Base-by-base conservation (phyloP, 83 land plant genomes). In the Diphasiastrum complanatum region DNA sequence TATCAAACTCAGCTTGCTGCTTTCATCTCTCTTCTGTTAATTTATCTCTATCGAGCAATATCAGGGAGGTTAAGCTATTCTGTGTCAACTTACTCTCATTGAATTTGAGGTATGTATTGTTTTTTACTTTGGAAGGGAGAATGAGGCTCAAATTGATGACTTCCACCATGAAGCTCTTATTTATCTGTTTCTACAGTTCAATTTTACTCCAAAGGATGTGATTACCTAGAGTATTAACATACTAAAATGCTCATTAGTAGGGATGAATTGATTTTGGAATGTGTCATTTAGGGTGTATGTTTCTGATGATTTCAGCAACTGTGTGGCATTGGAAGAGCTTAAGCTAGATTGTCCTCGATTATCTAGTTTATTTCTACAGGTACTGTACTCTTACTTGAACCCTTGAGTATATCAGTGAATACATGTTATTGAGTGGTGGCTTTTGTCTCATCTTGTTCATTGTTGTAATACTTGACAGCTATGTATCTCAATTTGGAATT, bases 291-390 rank as follows among this genome's bases (percentile, higher is more conserved):
- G 14, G 12, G 14, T 38, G 8, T 38, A 14, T 8, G 12, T 38
- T 38, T 8, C 14, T 38, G 14, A 38, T 38, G 43, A 8, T 38
- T 54, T 30, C 33, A 54, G 58, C 33, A 54, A 54, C 33, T 54
- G 58, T 33, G 36, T 22, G 33, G 33, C 58, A 4, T 28, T 54
- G 11, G 14, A 25, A 33, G 34, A 54, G 6, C 58, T 54, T 6
- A 54, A 54, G 33, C n/a, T 54, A 25, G 58, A 54, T 30, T 54
- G 58, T 54, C 58, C 58, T 6, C n/a, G 33, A 25, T 25, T 54
- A 4, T 5, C 29, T 14, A 54, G 58, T 25, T 33, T 54, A 25
- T 54, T 28, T 28, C 29, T 54, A n/a, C 58, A 54, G 58, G 58
- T 54, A 54, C 14, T n/a, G n/a, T n/a, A n/a, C n/a, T n/a, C n/a